phyloP scores from a whole-genome alignment of 2,329 filamentous ascomycete species.

The Boeremia exigua region DNA sequence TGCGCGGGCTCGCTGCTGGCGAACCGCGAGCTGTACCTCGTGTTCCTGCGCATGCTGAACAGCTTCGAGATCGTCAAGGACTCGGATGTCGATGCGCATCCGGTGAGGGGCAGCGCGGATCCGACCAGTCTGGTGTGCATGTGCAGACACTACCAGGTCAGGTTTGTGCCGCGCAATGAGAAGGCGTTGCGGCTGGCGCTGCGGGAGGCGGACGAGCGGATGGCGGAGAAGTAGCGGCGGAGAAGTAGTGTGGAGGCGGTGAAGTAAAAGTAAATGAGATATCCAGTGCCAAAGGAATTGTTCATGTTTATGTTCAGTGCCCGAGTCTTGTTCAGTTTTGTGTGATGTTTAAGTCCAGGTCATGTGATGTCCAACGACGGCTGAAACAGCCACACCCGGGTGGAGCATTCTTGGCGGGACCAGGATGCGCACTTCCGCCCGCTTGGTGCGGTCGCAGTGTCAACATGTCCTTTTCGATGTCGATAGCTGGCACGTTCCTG shows the following conservation, averaged over 20 bases:
- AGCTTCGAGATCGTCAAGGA: slow-evolving; percentile 65
- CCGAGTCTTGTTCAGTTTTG: too few relatives aligned
- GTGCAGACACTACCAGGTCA: slow-evolving; percentile 63
- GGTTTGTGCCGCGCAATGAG: slow-evolving; percentile 63
- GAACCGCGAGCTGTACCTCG: slow-evolving; percentile 69
- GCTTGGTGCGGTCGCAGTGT: slow-evolving; percentile 8
- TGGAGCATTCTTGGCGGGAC: slow-evolving; percentile 15
- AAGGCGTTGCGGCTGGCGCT: slow-evolving; percentile 53
- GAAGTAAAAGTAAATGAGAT: too few relatives aligned
- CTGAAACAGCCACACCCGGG: too few relatives aligned
- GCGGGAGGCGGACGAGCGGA: slow-evolving; percentile 37
- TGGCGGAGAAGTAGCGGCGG: slow-evolving; percentile 19
- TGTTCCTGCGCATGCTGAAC: slow-evolving; percentile 67
- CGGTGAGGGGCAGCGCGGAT: slow-evolving; percentile 65
- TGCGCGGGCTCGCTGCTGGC: slow-evolving; percentile 68
- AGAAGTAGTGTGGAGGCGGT: too few relatives aligned
- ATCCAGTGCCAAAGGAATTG: too few relatives aligned
- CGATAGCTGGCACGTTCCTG: slow-evolving; percentile 1
- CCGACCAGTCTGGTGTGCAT: slow-evolving; percentile 68
- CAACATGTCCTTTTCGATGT: slow-evolving; percentile 19
- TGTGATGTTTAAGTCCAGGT: too few relatives aligned
- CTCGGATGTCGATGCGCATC: slow-evolving; percentile 64
- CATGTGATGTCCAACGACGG: too few relatives aligned
- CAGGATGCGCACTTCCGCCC: slow-evolving; percentile 10
- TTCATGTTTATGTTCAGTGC: too few relatives aligned